Evolutionary conservation across 1,284 basidiomycete species (phyloP).

Genomic region (Amylostereum chailletii): DNA sequence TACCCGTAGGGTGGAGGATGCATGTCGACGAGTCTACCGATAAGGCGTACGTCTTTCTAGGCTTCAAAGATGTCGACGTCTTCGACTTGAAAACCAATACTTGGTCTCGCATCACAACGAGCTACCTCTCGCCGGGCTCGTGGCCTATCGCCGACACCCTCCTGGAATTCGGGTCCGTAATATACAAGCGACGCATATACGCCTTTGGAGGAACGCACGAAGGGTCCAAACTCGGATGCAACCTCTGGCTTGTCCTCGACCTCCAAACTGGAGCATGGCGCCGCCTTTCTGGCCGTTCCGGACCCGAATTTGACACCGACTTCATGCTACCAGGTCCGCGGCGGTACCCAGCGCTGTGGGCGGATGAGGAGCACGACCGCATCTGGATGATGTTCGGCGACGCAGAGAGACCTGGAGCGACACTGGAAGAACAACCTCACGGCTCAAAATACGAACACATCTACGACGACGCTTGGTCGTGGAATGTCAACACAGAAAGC

Average conservation of each 20-base stretch:
- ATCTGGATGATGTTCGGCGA: constrained; percentile 30
- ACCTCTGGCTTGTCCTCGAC: constrained; percentile 18
- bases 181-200: constrained; percentile 18
- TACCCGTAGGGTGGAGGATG: constrained; percentile 11
- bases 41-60: constrained; percentile 26
- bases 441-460: constrained; percentile 17
- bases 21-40: constrained; percentile 15
- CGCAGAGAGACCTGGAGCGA: constrained; percentile 22
- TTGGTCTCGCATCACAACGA: constrained; percentile 22
- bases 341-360: constrained; percentile 23
- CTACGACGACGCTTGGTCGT: constrained; percentile 34
- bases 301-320: constrained; percentile 7
- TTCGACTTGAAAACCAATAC: constrained; percentile 24
- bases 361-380: constrained; percentile 16
- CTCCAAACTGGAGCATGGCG: constrained; percentile 15
- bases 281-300: constrained; percentile 13
- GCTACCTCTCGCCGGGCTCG: constrained; percentile 12
- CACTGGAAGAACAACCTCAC: constrained; percentile 17
- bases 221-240: constrained; percentile 14
- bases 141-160: constrained; percentile 12
- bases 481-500: constrained; percentile 21
- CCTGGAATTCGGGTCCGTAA: constrained; percentile 22
- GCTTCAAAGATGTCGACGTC: constrained; percentile 18
- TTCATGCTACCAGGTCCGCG: constrained; percentile 21
- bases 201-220: constrained; percentile 17